Evolutionary conservation across 1,284 basidiomycete species (phyloP).

Genomic region (Ganoderma boninense): DNA sequence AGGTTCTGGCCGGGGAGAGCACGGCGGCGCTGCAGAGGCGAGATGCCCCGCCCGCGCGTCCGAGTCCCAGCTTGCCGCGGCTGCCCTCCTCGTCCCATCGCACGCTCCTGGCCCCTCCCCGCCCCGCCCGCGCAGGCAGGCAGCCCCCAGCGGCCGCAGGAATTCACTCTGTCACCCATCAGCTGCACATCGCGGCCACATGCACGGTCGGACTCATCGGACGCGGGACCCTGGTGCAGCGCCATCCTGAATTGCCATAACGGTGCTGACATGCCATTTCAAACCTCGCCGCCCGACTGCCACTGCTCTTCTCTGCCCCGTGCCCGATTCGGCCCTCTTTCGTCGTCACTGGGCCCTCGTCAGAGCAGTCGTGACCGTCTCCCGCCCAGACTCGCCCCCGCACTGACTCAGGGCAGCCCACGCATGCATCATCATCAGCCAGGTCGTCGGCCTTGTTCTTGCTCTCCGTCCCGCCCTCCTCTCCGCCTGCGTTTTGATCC

Average conservation of each 20-base stretch:
- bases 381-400: background rate
- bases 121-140: background rate
- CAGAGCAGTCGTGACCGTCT: no score
- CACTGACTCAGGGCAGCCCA: background rate
- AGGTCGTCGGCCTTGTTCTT: background rate
- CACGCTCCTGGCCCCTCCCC: background rate
- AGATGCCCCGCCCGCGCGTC: constrained; percentile 7
- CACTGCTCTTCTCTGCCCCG: constrained; percentile 6
- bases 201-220: constrained; percentile 9
- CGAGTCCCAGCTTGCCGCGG: background rate
- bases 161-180: constrained; percentile 17
- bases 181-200: constrained; percentile 1
- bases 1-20: constrained; percentile 16
- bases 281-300: constrained; percentile 6
- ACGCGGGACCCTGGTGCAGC: background rate
- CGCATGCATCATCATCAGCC: background rate
- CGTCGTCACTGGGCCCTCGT: background rate
- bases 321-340: constrained; percentile 18
- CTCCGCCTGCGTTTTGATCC: constrained; percentile 2
- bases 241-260: constrained; percentile 14
- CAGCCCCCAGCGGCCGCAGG: constrained; percentile 6
- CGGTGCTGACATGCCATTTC: constrained; percentile 14
- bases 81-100: constrained; percentile 12
- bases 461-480: background rate
- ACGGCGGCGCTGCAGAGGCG: constrained; percentile 10